Evolutionary conservation across 805 yeast species (phyloP).

Genomic region (Pichia rugopelliculosa): DNA sequence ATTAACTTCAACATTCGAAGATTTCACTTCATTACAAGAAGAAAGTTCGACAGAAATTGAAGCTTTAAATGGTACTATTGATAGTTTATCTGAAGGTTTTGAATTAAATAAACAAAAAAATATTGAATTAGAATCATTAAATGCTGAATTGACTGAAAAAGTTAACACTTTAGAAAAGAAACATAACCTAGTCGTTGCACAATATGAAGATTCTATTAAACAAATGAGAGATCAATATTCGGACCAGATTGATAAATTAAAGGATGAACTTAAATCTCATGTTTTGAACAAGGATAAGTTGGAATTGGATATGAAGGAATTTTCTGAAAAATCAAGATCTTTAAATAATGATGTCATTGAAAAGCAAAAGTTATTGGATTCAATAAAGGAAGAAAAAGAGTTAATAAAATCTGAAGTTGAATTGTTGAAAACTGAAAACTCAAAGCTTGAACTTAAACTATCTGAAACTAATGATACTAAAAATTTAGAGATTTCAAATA

Average conservation of each 20-base stretch:
- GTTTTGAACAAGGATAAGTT: slow-evolving; percentile 10
- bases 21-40: slow-evolving; percentile 16
- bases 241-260: neutral
- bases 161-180: neutral
- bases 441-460: neutral
- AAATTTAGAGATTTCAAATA: neutral
- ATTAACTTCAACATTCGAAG: slow-evolving; percentile 17
- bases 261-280: slow-evolving; percentile 1
- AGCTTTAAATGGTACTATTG: slow-evolving; percentile 30
- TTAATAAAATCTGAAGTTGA: neutral
- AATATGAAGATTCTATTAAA: slow-evolving; percentile 1
- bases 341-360: neutral
- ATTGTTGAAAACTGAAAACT: neutral
- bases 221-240: neutral
- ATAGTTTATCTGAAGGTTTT: slow-evolving; percentile 18
- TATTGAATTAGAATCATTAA: slow-evolving; percentile 1
- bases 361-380: neutral
- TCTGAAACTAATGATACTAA: neutral
- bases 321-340: neutral
- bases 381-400: neutral
- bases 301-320: neutral
- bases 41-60: slow-evolving; percentile 17
- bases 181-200: neutral
- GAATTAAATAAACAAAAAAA: slow-evolving; percentile 9
- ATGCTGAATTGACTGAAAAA: slow-evolving; percentile 7